phyloP scores from a whole-genome alignment of 805 yeast genomes.

The Yamadazyma ubonensis region DNA sequence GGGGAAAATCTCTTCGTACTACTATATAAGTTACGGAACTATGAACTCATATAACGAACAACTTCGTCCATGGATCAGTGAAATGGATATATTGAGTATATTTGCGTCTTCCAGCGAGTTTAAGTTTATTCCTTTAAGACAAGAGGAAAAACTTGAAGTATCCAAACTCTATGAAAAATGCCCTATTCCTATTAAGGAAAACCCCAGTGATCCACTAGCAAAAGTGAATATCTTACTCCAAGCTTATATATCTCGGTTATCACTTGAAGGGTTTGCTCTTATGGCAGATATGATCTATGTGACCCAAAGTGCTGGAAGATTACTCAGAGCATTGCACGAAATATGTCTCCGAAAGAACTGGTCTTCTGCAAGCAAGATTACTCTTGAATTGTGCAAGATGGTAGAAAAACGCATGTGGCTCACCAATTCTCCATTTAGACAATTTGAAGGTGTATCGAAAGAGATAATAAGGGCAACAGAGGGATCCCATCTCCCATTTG shows the following conservation, averaged over 20 bases:
- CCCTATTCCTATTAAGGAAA: conserved; percentile 85
- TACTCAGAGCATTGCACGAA: conserved; percentile 82
- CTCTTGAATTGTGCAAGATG: conserved; percentile 72
- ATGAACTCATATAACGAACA: conserved; percentile 63
- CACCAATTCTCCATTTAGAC: conserved; percentile 82
- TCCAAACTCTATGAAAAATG: conserved; percentile 64
- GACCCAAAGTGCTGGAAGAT: conserved; percentile 89
- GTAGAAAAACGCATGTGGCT: conserved; percentile 83
- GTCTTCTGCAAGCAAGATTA: conserved; percentile 58
- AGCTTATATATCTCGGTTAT: conserved; percentile 75
- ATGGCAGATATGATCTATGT: conserved; percentile 91
- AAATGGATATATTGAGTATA: conserved; percentile 72
- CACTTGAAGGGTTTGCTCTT: conserved; percentile 83
- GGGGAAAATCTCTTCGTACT: conserved; percentile 84
- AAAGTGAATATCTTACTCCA: conserved; percentile 81
- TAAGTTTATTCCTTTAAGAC: conserved; percentile 76
- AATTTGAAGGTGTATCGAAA: conserved; percentile 68
- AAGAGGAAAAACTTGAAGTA: conserved; percentile 79
- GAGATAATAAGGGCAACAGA: conserved; percentile 76
- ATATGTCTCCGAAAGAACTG: conserved; percentile 68
- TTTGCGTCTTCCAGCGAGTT: conserved; percentile 87
- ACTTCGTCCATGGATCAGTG: conserved; percentile 61
- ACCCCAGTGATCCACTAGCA: conserved; percentile 65
- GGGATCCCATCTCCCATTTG: conserved; percentile 80
- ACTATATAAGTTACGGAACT: conserved; percentile 75